Base-by-base conservation (phyloP, 1,284 basidiomycete species). In the Stygiomarasmius scandens region DNA sequence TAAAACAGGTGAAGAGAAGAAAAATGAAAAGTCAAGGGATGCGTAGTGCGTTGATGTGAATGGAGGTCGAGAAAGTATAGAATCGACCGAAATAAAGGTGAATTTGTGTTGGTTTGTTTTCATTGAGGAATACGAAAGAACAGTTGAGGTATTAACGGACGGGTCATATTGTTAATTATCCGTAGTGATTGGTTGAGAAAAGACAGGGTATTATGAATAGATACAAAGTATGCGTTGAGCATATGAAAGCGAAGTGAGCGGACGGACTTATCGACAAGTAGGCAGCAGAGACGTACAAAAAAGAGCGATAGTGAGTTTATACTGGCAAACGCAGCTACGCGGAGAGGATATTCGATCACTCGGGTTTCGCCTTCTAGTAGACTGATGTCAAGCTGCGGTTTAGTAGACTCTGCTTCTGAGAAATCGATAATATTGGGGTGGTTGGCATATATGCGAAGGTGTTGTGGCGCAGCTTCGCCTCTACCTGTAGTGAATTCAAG, bases 391-490 rank as follows among this genome's bases (percentile, higher is more conserved):
- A 93, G 76, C 24, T 92, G 86, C 0, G 91, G 85, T 56, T 79
- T 82, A 25, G 78, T 81, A 45, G 73, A 77, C 61, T 90, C 91
- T 24, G 81, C 88, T 59, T 89, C 89, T 14, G 74, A 71, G 69
- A 92, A 94, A 67, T 91, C 90, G 61, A 92, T 78, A 56, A 92
- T 92, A 46, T 79, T 85, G 2, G 86, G 76, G 61, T 83, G 76
- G 68, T 92, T 92, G 46, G 85, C 82, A 66, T 83, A 92, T 65
- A 92, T 77, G 59, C 85, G 80, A 36, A 92, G 75, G 66, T 83
- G 84, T 19, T 81, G 79, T 12, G 90, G 90, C 1, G 86, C 78
- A 16, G 74, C 50, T 55, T 91, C 89, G 48, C 91, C 90, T 63
- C 87, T 76, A n/a, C 89, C 89, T 90, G 58, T 29, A 56, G 34